These are phyloP conservation scores for Pinus taeda DNA, from an alignment of 75 land plant genomes.

Conservation along the genomic window DNA sequence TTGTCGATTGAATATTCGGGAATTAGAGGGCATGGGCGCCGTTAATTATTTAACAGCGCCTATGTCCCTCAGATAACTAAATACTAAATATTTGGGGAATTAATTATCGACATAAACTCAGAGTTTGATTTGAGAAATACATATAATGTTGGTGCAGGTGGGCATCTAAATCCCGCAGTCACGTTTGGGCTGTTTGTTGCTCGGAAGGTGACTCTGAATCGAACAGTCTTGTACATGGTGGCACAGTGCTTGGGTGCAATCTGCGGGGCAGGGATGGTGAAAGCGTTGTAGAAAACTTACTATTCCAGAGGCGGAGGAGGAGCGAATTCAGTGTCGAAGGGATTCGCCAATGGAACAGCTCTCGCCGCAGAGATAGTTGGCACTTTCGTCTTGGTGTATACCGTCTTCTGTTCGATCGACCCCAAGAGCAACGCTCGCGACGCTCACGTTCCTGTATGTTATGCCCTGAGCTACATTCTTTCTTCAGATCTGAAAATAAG, in stretches of 20 bases:
- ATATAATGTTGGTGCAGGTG: slow-evolving; percentile 25
- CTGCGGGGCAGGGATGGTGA: slow-evolving; percentile 47
- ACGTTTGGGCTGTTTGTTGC: slow-evolving; percentile 46
- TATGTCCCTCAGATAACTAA: too few relatives aligned
- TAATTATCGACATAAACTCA: too few relatives aligned
- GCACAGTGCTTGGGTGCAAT: slow-evolving; percentile 38
- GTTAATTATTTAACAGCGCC: too few relatives aligned
- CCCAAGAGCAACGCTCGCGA: slow-evolving; percentile 19
- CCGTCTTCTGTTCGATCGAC: slow-evolving; percentile 26
- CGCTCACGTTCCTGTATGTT: slow-evolving; percentile 26
- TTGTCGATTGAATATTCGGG: too few relatives aligned
- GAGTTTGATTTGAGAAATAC: too few relatives aligned
- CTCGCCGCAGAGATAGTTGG: slow-evolving; percentile 27
- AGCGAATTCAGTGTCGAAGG: slow-evolving; percentile 25
- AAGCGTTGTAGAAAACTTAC: slow-evolving; percentile 28
- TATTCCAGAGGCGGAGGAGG: slow-evolving; percentile 34
- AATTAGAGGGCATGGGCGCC: too few relatives aligned
- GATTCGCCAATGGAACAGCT: slow-evolving; percentile 13
- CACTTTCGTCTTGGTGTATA: slow-evolving; percentile 22
- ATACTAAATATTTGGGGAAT: too few relatives aligned
- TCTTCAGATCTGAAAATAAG: not conserved
- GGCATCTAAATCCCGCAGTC: slow-evolving; percentile 44
- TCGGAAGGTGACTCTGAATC: slow-evolving; percentile 47
- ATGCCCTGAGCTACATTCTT: not conserved
- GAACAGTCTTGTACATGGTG: slow-evolving; percentile 40